These are phyloP conservation scores for Fusarium proliferatum DNA, from an alignment of 2,329 filamentous ascomycete genomes.

Conservation along the genomic window DNA sequence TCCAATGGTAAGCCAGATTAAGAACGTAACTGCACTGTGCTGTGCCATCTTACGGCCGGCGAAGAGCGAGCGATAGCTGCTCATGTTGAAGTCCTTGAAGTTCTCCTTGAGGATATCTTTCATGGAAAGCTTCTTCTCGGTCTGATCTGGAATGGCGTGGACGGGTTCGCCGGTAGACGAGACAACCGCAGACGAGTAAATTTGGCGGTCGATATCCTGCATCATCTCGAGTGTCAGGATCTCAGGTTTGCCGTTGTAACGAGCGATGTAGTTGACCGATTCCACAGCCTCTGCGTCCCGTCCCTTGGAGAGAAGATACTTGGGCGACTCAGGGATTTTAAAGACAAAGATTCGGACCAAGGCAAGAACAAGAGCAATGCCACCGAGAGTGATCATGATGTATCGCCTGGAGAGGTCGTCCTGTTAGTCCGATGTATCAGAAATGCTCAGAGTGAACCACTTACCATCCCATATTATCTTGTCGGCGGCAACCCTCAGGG, in stretches of 20 bases:
- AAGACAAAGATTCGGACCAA: conserved; percentile 14
- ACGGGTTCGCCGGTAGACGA: background rate
- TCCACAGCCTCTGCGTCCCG: conserved; percentile 20
- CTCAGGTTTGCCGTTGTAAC: conserved; percentile 23
- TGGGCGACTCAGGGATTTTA: conserved; percentile 19
- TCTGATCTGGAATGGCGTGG: background rate
- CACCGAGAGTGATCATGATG: conserved; percentile 14
- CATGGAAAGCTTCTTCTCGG: background rate
- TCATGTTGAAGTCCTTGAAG: conserved; percentile 61
- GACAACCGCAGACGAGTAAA: background rate
- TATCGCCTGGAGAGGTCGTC: background rate
- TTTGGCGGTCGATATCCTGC: conserved; percentile 26
- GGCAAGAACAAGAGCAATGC: background rate
- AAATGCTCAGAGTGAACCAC: background rate
- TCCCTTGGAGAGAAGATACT: conserved; percentile 25
- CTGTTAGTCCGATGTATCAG: background rate
- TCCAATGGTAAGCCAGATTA: conserved; percentile 69
- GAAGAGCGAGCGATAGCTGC: conserved; percentile 66
- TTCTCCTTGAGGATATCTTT: conserved; percentile 13
- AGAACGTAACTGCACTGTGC: conserved; percentile 64
- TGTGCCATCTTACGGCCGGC: conserved; percentile 62
- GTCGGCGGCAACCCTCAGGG: conserved; percentile 36
- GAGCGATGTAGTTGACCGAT: conserved; percentile 20
- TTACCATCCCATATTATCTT: conserved; percentile 58
- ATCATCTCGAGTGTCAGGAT: conserved; percentile 30